Evolutionary conservation across 345 rosid species (phyloP).

Genomic region (Linum trigynum): DNA sequence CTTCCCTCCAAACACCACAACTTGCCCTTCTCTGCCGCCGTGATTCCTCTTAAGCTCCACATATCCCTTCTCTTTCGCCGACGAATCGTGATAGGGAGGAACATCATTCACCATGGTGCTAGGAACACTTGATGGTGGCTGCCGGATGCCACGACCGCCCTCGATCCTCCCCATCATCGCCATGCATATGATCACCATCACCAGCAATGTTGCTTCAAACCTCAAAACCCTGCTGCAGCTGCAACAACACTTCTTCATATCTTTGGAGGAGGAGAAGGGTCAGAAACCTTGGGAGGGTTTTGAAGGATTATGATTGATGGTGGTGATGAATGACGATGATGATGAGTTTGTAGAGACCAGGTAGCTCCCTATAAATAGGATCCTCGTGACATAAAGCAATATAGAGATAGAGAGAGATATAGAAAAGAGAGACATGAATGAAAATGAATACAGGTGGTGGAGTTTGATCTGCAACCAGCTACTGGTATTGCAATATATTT

Average conservation of each 20-base stretch:
- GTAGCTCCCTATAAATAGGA: too few species aligned
- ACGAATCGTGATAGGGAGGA: constrained; percentile 18
- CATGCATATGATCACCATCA: constrained; percentile 16
- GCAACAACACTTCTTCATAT: constrained; percentile 12
- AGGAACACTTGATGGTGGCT: constrained; percentile 39
- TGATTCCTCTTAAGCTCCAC: constrained; percentile 32
- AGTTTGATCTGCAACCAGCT: too few species aligned
- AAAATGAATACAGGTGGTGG: constrained; percentile 18
- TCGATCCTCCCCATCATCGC: neutral
- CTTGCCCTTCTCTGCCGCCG: neutral
- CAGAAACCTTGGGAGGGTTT: constrained; percentile 8
- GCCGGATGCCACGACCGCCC: constrained; percentile 32
- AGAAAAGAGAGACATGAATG: constrained; percentile 2
- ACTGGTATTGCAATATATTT: too few species aligned
- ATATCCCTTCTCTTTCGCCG: constrained; percentile 24
- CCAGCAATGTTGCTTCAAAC: neutral
- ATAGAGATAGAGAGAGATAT: constrained; percentile 3
- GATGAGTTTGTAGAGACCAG: constrained; percentile 30
- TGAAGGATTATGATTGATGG: constrained; percentile 5
- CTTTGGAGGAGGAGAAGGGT: neutral
- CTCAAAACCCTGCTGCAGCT: constrained; percentile 3
- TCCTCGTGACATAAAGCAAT: constrained; percentile 18
- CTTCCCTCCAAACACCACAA: constrained; percentile 27
- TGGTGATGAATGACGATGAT: constrained; percentile 25
- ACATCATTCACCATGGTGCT: constrained; percentile 39